Evolutionary conservation across 441 rosid genomes (phyloP).

Genomic region (Bocquillonia castaneifolia): DNA sequence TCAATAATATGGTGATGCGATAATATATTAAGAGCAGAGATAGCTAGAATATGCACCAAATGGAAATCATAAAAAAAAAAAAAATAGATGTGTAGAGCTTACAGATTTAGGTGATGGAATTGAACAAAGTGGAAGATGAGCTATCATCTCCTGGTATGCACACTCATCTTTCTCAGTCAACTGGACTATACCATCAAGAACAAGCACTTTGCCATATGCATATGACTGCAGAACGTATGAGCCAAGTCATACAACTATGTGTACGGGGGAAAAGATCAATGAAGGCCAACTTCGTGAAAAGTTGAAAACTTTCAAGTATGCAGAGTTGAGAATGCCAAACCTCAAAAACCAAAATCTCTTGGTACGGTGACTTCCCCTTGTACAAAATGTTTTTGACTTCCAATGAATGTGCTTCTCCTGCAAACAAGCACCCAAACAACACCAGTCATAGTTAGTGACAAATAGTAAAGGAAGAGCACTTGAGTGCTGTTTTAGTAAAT

Average conservation of each 20-base stretch:
- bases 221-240: conserved; percentile 52
- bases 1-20: neutral
- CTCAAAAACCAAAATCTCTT: conserved; percentile 91
- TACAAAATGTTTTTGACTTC: conserved; percentile 65
- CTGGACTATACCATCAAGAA: conserved; percentile 92
- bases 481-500: neutral
- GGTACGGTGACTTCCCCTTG: conserved; percentile 75
- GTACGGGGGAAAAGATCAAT: neutral
- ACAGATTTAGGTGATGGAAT: conserved; percentile 80
- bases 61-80: neutral
- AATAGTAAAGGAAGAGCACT: neutral
- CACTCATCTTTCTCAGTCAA: conserved; percentile 96
- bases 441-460: conserved; percentile 7
- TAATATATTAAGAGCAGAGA: no score
- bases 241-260: neutral
- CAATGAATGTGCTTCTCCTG: conserved; percentile 94
- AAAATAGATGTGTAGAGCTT: conserved; percentile 13
- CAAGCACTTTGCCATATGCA: conserved; percentile 89
- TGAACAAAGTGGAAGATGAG: conserved; percentile 94
- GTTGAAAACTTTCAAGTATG: conserved; percentile 1
- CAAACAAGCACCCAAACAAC: conserved; percentile 23
- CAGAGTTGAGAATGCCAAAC: conserved; percentile 34
- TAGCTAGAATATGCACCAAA: no score
- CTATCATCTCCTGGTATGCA: conserved; percentile 98
- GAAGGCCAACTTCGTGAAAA: neutral